Conservation (phyloP, 2,329 filamentous ascomycete species). For the Fusarium brachygibbosum region DNA sequence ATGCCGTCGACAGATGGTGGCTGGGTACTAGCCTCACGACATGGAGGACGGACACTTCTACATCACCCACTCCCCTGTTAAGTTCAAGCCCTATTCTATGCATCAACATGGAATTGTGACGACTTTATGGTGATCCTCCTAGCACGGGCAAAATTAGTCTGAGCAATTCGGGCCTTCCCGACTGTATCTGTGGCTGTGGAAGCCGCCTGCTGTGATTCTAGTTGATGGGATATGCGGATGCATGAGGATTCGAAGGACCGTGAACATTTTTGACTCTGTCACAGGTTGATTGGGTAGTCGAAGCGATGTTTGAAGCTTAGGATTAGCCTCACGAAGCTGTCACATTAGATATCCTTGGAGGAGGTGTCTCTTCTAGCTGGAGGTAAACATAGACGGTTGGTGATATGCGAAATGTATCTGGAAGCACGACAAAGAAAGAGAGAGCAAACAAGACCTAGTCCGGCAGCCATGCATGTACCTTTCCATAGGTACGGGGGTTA, state of each 20-base stretch:
- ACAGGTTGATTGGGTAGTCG: not conserved
- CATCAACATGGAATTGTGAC: slow-evolving; percentile 1
- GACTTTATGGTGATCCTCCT: not conserved
- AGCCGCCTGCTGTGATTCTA: slow-evolving; percentile 8
- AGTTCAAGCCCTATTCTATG: slow-evolving; percentile 23
- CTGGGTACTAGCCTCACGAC: slow-evolving; percentile 2
- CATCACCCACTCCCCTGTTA: slow-evolving; percentile 23
- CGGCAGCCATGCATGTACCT: not conserved
- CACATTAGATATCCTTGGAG: not conserved
- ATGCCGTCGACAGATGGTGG: slow-evolving; percentile 4
- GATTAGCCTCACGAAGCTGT: not conserved
- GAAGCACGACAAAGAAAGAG: slow-evolving; percentile 19
- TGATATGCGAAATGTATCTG: slow-evolving; percentile 22
- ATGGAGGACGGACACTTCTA: slow-evolving; percentile 27
- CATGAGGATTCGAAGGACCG: slow-evolving; percentile 1
- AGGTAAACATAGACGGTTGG: not conserved
- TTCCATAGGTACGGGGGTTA: slow-evolving; percentile 20
- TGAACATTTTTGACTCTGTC: not conserved
- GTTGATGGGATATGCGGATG: not conserved
- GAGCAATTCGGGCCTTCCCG: slow-evolving; percentile 12
- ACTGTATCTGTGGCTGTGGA: not conserved
- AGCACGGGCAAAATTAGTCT: slow-evolving; percentile 11
- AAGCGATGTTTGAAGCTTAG: not conserved
- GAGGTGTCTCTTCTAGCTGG: not conserved
- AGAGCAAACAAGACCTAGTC: slow-evolving; percentile 2